phyloP scores from a whole-genome alignment of 306 rosid species.

The Vicia sativa region DNA sequence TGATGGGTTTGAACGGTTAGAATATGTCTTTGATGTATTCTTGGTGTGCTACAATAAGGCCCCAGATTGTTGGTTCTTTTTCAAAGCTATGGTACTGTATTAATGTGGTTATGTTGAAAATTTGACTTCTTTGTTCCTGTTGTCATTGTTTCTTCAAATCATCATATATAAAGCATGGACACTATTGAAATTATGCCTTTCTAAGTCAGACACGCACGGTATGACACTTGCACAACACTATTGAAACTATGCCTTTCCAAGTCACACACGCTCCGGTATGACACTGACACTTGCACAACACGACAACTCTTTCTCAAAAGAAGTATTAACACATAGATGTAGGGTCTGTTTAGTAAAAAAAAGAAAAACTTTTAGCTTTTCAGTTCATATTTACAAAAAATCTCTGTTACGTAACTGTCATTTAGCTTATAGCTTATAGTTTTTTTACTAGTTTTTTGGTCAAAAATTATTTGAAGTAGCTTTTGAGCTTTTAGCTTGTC shows the following conservation, averaged over 20 bases:
- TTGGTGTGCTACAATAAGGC: conserved; percentile 35
- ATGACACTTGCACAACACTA: not conserved
- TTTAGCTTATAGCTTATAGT: too few species aligned
- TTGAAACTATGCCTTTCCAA: not conserved
- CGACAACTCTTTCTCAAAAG: not conserved
- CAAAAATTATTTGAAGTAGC: too few species aligned
- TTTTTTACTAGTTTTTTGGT: too few species aligned
- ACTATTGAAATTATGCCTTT: not conserved
- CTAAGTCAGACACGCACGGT: too few species aligned
- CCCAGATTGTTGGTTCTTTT: conserved; percentile 9
- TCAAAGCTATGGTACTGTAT: conserved; percentile 32
- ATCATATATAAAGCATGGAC: not conserved
- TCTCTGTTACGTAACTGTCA: too few species aligned
- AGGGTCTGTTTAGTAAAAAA: too few species aligned
- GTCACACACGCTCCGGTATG: not conserved
- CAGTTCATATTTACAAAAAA: too few species aligned
- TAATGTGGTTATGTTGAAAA: conserved; percentile 24
- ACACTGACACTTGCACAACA: not conserved
- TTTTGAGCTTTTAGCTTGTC: too few species aligned
- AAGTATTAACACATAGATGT: not conserved
- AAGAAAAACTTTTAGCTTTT: too few species aligned
- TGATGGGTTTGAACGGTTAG: conserved; percentile 20
- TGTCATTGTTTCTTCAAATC: not conserved
- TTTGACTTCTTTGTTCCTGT: conserved; percentile 5
- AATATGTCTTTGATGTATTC: conserved; percentile 33